Conservation (phyloP, 768 basidiomycete genomes). For the Pholiota molesta region DNA sequence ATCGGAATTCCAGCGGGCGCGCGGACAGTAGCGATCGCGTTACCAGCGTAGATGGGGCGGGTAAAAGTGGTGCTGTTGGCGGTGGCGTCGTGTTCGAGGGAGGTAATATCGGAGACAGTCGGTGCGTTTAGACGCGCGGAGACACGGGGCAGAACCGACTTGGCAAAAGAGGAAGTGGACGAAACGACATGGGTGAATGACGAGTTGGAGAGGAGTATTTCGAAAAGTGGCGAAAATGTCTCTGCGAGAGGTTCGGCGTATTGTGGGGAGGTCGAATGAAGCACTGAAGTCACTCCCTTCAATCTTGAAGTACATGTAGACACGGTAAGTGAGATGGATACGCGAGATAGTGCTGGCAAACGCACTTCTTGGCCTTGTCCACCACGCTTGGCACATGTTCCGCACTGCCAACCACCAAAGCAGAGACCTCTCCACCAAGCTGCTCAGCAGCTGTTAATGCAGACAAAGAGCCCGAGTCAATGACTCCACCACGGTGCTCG, state of each 20-base stretch:
- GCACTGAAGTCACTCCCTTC: slow-evolving; percentile 64
- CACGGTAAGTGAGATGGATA: neutral
- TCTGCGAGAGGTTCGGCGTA: slow-evolving; percentile 77
- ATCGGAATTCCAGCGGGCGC: slow-evolving; percentile 74
- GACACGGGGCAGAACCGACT: slow-evolving; percentile 91
- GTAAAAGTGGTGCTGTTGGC: slow-evolving; percentile 84
- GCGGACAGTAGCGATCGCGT: slow-evolving; percentile 92
- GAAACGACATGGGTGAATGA: slow-evolving; percentile 91
- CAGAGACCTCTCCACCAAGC: slow-evolving; percentile 86
- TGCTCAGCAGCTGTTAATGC: slow-evolving; percentile 90
- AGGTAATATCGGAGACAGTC: slow-evolving; percentile 89
- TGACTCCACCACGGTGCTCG: slow-evolving; percentile 80
- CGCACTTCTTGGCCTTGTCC: slow-evolving; percentile 80
- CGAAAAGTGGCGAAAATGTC: slow-evolving; percentile 79
- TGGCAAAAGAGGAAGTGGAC: slow-evolving; percentile 89
- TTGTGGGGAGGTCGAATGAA: slow-evolving; percentile 71
- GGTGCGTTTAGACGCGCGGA: slow-evolving; percentile 89
- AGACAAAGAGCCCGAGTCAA: slow-evolving; percentile 85
- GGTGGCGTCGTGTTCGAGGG: slow-evolving; percentile 70
- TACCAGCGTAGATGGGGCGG: slow-evolving; percentile 97
- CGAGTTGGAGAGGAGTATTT: slow-evolving; percentile 65
- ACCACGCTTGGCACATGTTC: slow-evolving; percentile 68
- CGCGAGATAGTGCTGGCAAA: slow-evolving; percentile 16
- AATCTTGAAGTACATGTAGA: slow-evolving; percentile 44
- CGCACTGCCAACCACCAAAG: slow-evolving; percentile 69